Percentiles rank a stretch among this genome's conserved stretches.
phyloP scores from a whole-genome alignment of 352 stramenopile species.

The Phytophthora hybrid region DNA sequence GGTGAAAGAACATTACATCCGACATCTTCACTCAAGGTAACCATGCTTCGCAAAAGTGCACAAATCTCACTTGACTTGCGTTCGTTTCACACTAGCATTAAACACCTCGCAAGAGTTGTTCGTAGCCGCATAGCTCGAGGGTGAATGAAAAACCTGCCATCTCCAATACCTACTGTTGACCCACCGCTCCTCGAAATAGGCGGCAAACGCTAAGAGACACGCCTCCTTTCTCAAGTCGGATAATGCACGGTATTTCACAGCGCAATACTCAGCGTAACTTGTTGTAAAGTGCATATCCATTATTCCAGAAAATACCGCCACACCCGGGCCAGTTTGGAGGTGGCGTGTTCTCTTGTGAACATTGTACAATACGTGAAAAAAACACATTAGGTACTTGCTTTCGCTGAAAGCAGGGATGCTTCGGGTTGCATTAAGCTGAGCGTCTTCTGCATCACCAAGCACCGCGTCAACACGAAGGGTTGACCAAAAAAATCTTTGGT shows the following conservation, averaged over 20 bases:
- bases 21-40: not conserved
- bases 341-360: constrained; percentile 16
- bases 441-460: not conserved
- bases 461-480: constrained; percentile 14
- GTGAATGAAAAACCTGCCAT: constrained; percentile 13
- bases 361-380: constrained; percentile 12
- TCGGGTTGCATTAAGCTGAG: not conserved
- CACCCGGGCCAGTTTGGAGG: not conserved
- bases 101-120: constrained; percentile 15
- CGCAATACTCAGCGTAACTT: constrained; percentile 6
- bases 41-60: not conserved
- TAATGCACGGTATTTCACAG: constrained; percentile 1
- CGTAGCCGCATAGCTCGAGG: constrained; percentile 13
- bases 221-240: not conserved
- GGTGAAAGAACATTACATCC: not conserved
- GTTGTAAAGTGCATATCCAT: constrained; percentile 19
- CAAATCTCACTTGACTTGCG: not conserved
- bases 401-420: not conserved
- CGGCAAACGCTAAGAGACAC: not conserved
- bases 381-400: constrained; percentile 20
- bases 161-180: constrained; percentile 16
- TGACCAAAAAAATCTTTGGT: not conserved
- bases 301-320: constrained; percentile 10
- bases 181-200: constrained; percentile 20
- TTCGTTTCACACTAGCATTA: constrained; percentile 11